A percentile compares a stretch with the other conserved stretches of the same genome.
These are phyloP conservation scores for Hirsutella rhossiliensis DNA, from an alignment of 2,329 filamentous ascomycete species.

Conservation along the genomic window DNA sequence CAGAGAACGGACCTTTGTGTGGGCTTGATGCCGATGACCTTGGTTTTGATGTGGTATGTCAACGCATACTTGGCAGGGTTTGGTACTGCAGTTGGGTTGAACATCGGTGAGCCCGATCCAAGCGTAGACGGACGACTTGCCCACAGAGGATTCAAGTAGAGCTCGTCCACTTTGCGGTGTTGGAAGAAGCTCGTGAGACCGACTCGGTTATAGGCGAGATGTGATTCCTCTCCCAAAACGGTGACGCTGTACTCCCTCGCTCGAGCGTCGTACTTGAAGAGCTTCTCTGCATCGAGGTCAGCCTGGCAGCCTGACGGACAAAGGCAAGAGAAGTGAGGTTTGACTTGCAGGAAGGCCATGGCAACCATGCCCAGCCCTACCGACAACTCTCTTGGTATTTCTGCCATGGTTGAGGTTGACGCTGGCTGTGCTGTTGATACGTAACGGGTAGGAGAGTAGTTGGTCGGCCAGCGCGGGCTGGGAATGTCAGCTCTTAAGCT, in stretches of 20 bases:
- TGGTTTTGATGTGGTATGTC: conserved; percentile 63
- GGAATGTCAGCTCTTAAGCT: too few relatives aligned
- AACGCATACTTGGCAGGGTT: conserved; percentile 54
- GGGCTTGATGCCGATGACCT: conserved; percentile 52
- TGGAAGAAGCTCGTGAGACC: conserved; percentile 83
- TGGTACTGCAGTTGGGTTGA: conserved; percentile 39
- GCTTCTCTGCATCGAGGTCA: conserved; percentile 50
- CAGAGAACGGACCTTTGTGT: conserved; percentile 56
- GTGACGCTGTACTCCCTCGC: conserved; percentile 66
- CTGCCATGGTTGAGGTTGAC: background rate
- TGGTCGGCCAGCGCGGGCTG: too few relatives aligned
- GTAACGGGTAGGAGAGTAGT: too few relatives aligned
- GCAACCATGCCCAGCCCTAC: conserved; percentile 90
- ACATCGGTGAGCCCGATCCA: background rate
- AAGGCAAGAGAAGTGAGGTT: background rate
- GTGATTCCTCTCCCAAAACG: conserved; percentile 77
- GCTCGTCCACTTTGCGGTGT: conserved; percentile 69
- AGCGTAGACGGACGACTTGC: conserved; percentile 24
- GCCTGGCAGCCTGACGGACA: background rate
- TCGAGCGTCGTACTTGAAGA: conserved; percentile 72
- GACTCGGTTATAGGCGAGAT: conserved; percentile 85
- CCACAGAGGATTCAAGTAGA: conserved; percentile 85
- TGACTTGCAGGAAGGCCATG: conserved; percentile 70
- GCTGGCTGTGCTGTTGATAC: too few relatives aligned
- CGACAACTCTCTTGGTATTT: conserved; percentile 50